Evolutionary conservation across 2,329 filamentous ascomycete genomes (phyloP), one percentile per base, ranked within the genome.

Genomic region (Elsinoe necatrix): DNA sequence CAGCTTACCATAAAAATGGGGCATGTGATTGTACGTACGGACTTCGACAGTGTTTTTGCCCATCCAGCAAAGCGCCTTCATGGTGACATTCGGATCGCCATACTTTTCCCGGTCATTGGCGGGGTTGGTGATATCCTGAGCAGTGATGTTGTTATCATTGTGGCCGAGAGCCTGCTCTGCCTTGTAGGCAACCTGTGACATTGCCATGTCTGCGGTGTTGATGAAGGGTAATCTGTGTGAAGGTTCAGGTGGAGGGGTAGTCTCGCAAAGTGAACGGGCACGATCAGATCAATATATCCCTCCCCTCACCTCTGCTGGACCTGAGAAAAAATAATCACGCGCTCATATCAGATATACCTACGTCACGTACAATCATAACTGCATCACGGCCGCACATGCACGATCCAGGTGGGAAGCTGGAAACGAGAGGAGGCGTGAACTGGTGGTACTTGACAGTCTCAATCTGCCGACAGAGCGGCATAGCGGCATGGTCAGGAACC

Each of bases 31-130:
- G 39, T 7, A 65, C 70, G 58, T 68, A 82, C 79, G 73, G 16
- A 95, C 75, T 66, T 86, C 72, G 47, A 95, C 87, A 27, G 76
- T 81, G 65, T 90, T 87, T 75, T 92, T 93, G 54, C 87, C 86
- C 71, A 86, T 82, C 89, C 89, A 95, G 1, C 80, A 80, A 12
- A 95, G 72, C 0, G 89, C 90, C 69, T 88, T 86, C 86, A 95
- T 93, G 14, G 72, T 85, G 63, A 83, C 79, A 29, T 70, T 72
- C 3, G 75, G 71, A 63, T 80, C 73, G 21, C 76, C 80, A 66
- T 76, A 75, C 61, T 75, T 75, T 29, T 67, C 68, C 18, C 74
- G 69, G 58, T 85, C 63, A 54, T 66, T 63, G 21, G 63, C 74
- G n/a, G 86, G 87, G 62, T 84, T 84, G 11, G 80, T 74, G 48